These are phyloP conservation scores for Rutstroemia sydowiana DNA, from an alignment of 2,329 filamentous ascomycete species.

Conservation along the genomic window DNA sequence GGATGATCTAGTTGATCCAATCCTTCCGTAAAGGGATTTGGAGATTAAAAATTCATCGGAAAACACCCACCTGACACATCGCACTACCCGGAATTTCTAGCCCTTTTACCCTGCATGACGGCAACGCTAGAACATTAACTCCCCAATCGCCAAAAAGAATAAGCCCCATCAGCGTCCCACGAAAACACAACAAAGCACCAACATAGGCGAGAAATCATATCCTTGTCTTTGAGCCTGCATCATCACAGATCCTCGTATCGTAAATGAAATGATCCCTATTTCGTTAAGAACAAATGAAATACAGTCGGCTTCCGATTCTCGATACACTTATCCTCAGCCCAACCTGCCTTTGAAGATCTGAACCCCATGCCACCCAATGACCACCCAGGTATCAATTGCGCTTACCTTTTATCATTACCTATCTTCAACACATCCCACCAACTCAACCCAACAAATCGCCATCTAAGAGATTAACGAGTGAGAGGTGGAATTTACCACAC, in stretches of 20 bases:
- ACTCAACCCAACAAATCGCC: neutral
- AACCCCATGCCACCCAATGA: neutral
- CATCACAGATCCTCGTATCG: neutral
- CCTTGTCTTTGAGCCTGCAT: neutral
- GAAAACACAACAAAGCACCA: slow-evolving; percentile 2
- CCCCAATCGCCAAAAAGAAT: neutral
- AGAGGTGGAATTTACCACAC: too few relatives aligned
- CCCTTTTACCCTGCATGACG: slow-evolving; percentile 1
- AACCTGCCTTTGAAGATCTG: neutral
- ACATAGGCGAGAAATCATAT: neutral
- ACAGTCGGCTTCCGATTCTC: neutral
- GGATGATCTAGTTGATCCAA: neutral
- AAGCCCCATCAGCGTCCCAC: slow-evolving; percentile 2
- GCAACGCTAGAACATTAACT: neutral
- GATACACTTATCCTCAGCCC: neutral
- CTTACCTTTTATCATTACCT: neutral
- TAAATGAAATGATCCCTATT: neutral
- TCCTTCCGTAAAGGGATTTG: neutral
- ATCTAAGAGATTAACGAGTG: neutral
- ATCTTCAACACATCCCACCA: neutral
- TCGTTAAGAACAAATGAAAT: too few relatives aligned
- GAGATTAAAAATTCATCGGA: neutral
- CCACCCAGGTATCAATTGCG: neutral
- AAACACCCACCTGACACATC: slow-evolving; percentile 7
- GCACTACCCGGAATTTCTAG: neutral